Percentiles rank a stretch among this genome's conserved stretches.
Evolutionary conservation across 2,329 filamentous ascomycete genomes (phyloP).

Genomic region (Talaromyces verruculosus): DNA sequence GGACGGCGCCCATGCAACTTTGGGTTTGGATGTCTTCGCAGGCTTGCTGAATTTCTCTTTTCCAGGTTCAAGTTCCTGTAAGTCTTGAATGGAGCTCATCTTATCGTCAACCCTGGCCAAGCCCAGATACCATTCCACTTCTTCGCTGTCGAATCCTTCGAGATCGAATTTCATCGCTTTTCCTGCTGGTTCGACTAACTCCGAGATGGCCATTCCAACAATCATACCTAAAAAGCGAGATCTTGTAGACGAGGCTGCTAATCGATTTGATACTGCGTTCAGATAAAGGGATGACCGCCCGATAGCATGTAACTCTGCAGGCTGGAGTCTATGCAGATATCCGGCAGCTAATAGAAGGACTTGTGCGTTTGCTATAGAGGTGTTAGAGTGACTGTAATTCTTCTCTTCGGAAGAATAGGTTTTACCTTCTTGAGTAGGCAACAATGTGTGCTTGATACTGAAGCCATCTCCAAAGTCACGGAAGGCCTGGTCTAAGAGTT

Average conservation of each 20-base stretch:
- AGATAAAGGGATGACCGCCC: slow-evolving; percentile 73
- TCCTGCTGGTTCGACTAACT: slow-evolving; percentile 64
- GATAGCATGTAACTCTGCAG: slow-evolving; percentile 66
- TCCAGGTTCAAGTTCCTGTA: slow-evolving; percentile 36
- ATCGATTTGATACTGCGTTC: slow-evolving; percentile 77
- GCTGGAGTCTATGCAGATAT: slow-evolving; percentile 66
- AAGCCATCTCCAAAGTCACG: slow-evolving; percentile 78
- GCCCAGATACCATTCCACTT: slow-evolving; percentile 72
- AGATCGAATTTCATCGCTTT: slow-evolving; percentile 79
- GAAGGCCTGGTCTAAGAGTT: slow-evolving; percentile 66
- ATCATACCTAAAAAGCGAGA: slow-evolving; percentile 85
- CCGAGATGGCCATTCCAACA: slow-evolving; percentile 71
- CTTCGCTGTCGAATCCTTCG: slow-evolving; percentile 71
- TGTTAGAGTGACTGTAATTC: slow-evolving; percentile 26
- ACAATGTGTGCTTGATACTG: slow-evolving; percentile 80
- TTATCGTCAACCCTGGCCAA: slow-evolving; percentile 64
- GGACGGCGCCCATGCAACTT: neutral
- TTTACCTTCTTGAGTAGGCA: slow-evolving; percentile 83
- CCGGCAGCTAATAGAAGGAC: slow-evolving; percentile 74
- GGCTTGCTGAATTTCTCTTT: slow-evolving; percentile 21
- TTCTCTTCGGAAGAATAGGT: neutral
- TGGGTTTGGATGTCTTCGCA: slow-evolving; percentile 20
- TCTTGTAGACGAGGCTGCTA: slow-evolving; percentile 71
- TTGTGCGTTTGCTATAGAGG: slow-evolving; percentile 69
- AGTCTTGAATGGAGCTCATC: slow-evolving; percentile 57